Percentiles rank a stretch among this genome's conserved stretches.
Evolutionary conservation across 192 early-diverging fungal species (phyloP).

Genomic region (Physocladia obscura): DNA sequence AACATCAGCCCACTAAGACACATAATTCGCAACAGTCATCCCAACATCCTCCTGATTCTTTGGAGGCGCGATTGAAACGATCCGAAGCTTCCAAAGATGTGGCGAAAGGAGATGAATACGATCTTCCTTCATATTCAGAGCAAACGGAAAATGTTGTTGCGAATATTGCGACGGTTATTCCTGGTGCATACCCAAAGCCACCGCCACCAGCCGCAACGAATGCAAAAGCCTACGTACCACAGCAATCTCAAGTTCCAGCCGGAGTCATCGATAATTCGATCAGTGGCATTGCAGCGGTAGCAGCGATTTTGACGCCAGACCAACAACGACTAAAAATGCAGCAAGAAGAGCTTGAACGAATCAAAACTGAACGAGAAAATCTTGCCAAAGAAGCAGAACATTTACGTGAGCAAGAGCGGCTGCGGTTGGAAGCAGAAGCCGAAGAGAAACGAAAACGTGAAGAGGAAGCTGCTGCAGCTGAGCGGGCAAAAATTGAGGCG

Average conservation of each 20-base stretch:
- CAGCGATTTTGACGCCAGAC: not conserved
- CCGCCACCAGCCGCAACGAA: not conserved
- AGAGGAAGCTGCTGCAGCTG: not conserved
- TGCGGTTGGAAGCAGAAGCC: not conserved
- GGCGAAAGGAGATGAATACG: not conserved
- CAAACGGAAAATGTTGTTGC: no score
- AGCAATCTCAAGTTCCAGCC: not conserved
- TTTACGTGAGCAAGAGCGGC: slow-evolving; percentile 4
- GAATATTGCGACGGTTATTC: no score
- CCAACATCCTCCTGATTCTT: not conserved
- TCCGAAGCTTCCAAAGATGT: not conserved
- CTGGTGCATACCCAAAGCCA: not conserved
- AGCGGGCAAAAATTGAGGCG: not conserved
- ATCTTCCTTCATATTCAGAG: slow-evolving; percentile 1
- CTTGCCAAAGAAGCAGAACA: slow-evolving; percentile 8
- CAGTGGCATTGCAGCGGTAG: not conserved
- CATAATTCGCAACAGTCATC: not conserved
- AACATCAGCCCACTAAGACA: not conserved
- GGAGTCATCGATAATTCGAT: no score
- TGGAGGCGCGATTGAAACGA: slow-evolving; percentile 22
- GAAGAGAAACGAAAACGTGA: not conserved
- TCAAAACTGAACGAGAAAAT: slow-evolving; percentile 12
- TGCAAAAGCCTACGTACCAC: no score
- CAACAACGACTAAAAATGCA: slow-evolving; percentile 16
- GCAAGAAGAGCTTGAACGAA: slow-evolving; percentile 21